phyloP scores from a whole-genome alignment of 2,329 filamentous ascomycete species.

The Pezicula rhizophila region DNA sequence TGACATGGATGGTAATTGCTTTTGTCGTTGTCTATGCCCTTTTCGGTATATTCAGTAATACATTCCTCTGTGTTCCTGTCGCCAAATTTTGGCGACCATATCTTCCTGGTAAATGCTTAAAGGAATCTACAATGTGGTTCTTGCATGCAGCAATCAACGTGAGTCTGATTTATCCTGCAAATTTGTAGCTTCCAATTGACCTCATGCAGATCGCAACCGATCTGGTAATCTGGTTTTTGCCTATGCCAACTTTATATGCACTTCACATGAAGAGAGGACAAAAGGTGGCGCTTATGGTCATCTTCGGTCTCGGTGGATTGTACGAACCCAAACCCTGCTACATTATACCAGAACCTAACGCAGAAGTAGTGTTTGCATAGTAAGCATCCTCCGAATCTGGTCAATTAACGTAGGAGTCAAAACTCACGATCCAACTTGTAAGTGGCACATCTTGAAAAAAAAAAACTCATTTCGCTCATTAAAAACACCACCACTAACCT shows the following conservation, averaged over 20 bases:
- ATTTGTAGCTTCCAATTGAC: too few relatives aligned
- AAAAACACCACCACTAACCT: not conserved
- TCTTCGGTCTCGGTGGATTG: constrained; percentile 1
- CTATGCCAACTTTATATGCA: not conserved
- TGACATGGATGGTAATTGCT: not conserved
- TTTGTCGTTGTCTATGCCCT: not conserved
- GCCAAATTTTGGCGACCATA: not conserved
- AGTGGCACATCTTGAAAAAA: not conserved
- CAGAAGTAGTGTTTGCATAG: not conserved
- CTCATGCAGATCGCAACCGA: not conserved
- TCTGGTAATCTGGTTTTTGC: not conserved
- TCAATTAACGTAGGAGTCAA: not conserved
- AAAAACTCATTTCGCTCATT: not conserved
- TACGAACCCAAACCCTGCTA: not conserved
- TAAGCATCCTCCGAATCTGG: not conserved
- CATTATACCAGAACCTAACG: not conserved
- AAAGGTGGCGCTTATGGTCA: not conserved
- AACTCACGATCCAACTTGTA: not conserved
- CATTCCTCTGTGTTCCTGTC: not conserved
- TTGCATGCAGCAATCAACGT: not conserved
- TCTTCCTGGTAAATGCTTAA: not conserved
- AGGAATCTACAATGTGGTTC: not conserved
- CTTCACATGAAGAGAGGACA: not conserved
- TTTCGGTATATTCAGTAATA: not conserved
- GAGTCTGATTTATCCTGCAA: not conserved